Conservation (phyloP, 2,329 filamentous ascomycete genomes). For the Calycina herbarum region DNA sequence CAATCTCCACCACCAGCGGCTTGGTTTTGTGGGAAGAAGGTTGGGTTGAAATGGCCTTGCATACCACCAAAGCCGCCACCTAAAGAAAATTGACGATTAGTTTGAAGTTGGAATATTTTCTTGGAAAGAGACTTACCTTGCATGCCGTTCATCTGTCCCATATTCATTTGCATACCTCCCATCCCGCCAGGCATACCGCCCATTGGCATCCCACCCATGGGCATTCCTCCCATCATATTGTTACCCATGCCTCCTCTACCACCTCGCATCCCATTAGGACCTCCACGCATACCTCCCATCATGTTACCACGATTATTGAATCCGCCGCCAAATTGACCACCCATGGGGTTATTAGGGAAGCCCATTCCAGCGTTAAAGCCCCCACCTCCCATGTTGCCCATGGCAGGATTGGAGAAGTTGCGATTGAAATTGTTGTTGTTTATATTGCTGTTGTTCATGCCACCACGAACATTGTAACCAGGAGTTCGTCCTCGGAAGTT, state of each 20-base stretch:
- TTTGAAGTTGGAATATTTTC: neutral
- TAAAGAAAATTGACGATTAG: neutral
- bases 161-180: conserved; percentile 40
- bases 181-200: conserved; percentile 46
- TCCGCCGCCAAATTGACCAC: conserved; percentile 48
- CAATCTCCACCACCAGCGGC: conserved; percentile 51
- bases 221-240: conserved; percentile 46
- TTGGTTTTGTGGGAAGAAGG: conserved; percentile 63
- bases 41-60: conserved; percentile 70
- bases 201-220: conserved; percentile 57
- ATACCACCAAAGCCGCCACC: conserved; percentile 67
- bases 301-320: conserved; percentile 53
- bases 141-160: conserved; percentile 56
- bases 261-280: conserved; percentile 57
- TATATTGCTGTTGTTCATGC: conserved; percentile 49
- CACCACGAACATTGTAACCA: conserved; percentile 44
- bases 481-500: conserved; percentile 45
- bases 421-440: conserved; percentile 56
- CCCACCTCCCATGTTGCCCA: conserved; percentile 46
- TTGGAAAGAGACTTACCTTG: conserved; percentile 49
- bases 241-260: conserved; percentile 53
- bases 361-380: conserved; percentile 47
- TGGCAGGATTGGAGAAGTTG: conserved; percentile 47
- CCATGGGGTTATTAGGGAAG: conserved; percentile 45
- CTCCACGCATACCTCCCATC: conserved; percentile 53